These are phyloP conservation scores for Eucalyptus tenuipes DNA, from an alignment of 345 rosid species.

Conservation along the genomic window DNA sequence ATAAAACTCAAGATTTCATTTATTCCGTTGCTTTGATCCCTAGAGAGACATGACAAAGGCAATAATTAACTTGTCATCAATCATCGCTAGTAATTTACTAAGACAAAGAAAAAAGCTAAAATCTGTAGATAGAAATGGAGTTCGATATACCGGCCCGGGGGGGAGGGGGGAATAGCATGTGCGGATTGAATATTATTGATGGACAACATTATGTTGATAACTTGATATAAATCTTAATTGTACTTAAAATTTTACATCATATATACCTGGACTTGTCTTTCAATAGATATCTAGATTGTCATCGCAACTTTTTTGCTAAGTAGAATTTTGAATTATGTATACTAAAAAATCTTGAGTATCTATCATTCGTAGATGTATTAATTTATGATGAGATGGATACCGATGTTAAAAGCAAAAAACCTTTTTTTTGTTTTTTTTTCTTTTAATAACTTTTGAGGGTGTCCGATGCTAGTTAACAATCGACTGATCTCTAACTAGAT, in stretches of 20 bases:
- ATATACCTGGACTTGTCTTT: not conserved
- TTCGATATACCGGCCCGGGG: not conserved
- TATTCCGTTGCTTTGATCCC: not conserved
- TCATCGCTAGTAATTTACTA: not conserved
- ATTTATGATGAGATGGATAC: not conserved
- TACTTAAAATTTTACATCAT: not conserved
- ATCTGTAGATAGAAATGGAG: not conserved
- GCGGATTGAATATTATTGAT: not conserved
- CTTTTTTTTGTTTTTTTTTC: not conserved
- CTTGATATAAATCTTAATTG: no score
- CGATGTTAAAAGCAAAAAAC: not conserved
- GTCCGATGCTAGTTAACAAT: not conserved
- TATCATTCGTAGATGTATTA: fast-evolving
- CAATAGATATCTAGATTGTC: not conserved
- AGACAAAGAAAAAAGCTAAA: not conserved
- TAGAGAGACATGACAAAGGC: not conserved
- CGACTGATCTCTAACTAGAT: not conserved
- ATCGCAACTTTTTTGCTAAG: not conserved
- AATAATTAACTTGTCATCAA: not conserved
- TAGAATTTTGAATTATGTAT: not conserved
- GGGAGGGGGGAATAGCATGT: not conserved
- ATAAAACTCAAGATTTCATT: not conserved
- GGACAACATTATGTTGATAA: no score
- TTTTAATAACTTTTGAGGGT: not conserved
- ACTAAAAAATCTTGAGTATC: not conserved